Percentiles rank a stretch among this genome's conserved stretches.
These are phyloP conservation scores for Calonectria naviculata DNA, from an alignment of 2,329 filamentous ascomycete genomes.

Conservation along the genomic window DNA sequence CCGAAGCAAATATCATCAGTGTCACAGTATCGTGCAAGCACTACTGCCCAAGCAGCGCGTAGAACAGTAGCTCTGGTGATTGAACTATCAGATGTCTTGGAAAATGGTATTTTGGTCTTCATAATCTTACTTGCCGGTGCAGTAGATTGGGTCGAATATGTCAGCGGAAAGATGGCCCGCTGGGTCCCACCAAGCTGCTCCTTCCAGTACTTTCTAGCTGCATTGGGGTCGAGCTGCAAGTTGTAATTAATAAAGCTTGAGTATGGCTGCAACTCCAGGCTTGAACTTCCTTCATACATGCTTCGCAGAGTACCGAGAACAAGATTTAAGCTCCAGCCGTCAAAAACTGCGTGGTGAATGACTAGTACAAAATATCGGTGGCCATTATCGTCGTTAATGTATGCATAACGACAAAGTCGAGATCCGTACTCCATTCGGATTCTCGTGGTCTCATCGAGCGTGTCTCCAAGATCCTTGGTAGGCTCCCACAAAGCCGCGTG, in stretches of 20 bases:
- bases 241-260: slow-evolving; percentile 4
- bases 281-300: neutral
- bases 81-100: neutral
- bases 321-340: slow-evolving; percentile 1
- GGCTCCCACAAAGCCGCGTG: neutral
- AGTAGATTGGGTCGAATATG: slow-evolving; percentile 58
- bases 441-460: neutral
- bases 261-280: neutral
- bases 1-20: slow-evolving; percentile 54
- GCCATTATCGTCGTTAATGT: neutral
- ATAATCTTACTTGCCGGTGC: slow-evolving; percentile 54
- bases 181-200: slow-evolving; percentile 28
- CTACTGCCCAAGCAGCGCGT: slow-evolving; percentile 59
- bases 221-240: neutral
- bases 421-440: neutral
- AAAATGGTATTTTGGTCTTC: neutral
- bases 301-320: neutral
- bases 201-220: neutral
- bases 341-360: slow-evolving; percentile 6
- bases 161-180: slow-evolving; percentile 53
- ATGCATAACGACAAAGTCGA: neutral
- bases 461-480: neutral
- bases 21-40: slow-evolving; percentile 61
- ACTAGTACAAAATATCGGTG: neutral
- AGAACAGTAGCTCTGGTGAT: slow-evolving; percentile 28